Percentiles rank a stretch among this genome's conserved stretches.
Conservation (phyloP, 805 yeast genomes). For the Myxozyma neglecta region DNA sequence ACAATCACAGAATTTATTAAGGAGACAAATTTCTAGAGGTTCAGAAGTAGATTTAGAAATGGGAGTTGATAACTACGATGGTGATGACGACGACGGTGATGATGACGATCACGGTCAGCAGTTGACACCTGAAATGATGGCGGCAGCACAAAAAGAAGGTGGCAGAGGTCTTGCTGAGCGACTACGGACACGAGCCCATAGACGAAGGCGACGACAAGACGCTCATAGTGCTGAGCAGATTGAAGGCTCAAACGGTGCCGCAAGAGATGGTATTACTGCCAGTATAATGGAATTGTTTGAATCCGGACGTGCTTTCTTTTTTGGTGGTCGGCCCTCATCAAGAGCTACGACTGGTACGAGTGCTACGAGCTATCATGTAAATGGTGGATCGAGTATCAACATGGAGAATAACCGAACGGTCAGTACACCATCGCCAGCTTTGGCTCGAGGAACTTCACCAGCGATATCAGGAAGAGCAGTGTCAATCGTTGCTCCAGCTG, state of each 20-base stretch:
- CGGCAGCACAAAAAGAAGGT: slow-evolving; percentile 1
- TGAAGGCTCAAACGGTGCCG: background rate
- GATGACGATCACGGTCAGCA: slow-evolving; percentile 7
- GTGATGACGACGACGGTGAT: background rate
- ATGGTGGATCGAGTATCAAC: slow-evolving; percentile 10
- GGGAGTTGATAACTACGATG: slow-evolving; percentile 1
- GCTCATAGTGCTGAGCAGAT: background rate
- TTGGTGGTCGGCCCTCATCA: slow-evolving; percentile 21
- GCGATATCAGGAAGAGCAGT: background rate
- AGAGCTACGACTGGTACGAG: slow-evolving; percentile 28
- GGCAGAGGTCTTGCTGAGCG: slow-evolving; percentile 4
- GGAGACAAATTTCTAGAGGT: background rate
- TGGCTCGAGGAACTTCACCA: background rate
- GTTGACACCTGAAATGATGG: background rate
- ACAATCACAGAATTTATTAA: background rate
- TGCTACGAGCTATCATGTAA: slow-evolving; percentile 27
- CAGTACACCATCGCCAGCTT: background rate
- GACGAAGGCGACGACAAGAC: background rate
- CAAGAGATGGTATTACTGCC: background rate
- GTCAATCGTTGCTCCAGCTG: background rate
- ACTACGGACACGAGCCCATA: slow-evolving; percentile 2
- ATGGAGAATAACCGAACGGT: slow-evolving; percentile 2
- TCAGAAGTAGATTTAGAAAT: background rate
- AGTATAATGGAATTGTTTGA: slow-evolving; percentile 9
- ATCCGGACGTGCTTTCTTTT: slow-evolving; percentile 12